Evolutionary conservation across 1,139 yeast species (phyloP).

Genomic region (Yamadazyma atmosphaerica): DNA sequence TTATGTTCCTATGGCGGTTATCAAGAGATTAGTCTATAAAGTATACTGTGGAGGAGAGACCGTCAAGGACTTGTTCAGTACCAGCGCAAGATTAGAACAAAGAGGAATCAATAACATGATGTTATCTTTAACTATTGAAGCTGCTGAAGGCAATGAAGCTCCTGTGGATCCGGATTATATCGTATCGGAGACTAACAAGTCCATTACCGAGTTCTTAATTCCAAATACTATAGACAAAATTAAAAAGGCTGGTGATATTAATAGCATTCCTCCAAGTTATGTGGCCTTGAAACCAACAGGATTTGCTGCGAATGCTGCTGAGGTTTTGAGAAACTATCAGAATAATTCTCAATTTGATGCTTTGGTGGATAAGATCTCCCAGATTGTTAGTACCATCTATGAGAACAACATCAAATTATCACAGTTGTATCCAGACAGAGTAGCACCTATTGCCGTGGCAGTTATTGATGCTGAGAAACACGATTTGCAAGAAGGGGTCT

Average conservation of each 20-base stretch:
- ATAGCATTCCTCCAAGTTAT: conserved; percentile 73
- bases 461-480: conserved; percentile 93
- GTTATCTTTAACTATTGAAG: conserved; percentile 91
- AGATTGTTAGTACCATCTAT: conserved; percentile 55
- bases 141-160: conserved; percentile 70
- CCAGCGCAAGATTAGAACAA: conserved; percentile 64
- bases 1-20: conserved; percentile 66
- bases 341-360: conserved; percentile 52
- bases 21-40: conserved; percentile 74
- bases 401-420: conserved; percentile 51
- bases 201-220: conserved; percentile 68
- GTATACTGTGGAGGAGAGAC: conserved; percentile 92
- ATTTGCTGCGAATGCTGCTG: conserved; percentile 72
- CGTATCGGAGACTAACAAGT: conserved; percentile 63
- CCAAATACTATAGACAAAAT: conserved; percentile 65
- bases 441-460: conserved; percentile 79
- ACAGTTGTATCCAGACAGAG: conserved; percentile 61
- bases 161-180: conserved; percentile 60
- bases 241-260: conserved; percentile 45
- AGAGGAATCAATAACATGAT: conserved; percentile 92
- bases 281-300: conserved; percentile 96
- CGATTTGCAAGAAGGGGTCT: conserved; percentile 87
- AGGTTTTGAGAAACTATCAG: conserved; percentile 65
- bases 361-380: conserved; percentile 65
- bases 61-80: conserved; percentile 62